Conservation (phyloP, 208 protist species). For the Lotmaria passim region DNA sequence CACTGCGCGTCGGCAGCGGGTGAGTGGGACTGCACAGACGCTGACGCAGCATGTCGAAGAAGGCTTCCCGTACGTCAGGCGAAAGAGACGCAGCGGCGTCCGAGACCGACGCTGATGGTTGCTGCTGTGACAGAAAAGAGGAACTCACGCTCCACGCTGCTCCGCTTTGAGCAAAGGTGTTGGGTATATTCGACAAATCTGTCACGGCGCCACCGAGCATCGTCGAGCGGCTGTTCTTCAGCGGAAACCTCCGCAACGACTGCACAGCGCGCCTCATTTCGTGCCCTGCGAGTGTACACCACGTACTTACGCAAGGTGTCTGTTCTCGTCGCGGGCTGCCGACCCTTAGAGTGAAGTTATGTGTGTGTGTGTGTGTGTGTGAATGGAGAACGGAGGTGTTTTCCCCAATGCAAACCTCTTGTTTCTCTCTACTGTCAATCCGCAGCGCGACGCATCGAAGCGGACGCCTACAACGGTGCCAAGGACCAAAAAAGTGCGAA, state of each 20-base stretch:
- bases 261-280: not conserved
- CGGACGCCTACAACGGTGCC: too few relatives aligned
- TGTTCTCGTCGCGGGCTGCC: too few relatives aligned
- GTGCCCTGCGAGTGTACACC: not conserved
- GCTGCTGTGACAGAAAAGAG: not conserved
- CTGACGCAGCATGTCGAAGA: conserved; percentile 42
- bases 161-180: too few relatives aligned
- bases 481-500: too few relatives aligned
- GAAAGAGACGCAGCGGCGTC: not conserved
- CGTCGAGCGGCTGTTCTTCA: not conserved
- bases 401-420: too few relatives aligned
- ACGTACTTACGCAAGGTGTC: too few relatives aligned
- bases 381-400: too few relatives aligned
- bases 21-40: conserved; percentile 60
- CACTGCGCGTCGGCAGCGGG: conserved; percentile 54
- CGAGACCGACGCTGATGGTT: not conserved
- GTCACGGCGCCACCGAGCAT: not conserved
- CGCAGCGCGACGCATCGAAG: too few relatives aligned
- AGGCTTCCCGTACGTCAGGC: conserved; percentile 14
- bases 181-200: too few relatives aligned
- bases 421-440: too few relatives aligned
- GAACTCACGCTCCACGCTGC: conserved; percentile 4
- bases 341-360: too few relatives aligned
- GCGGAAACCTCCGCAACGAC: not conserved
- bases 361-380: too few relatives aligned